Percentiles rank a stretch among this genome's conserved stretches.
phyloP scores from a whole-genome alignment of 306 rosid genomes.

The Vicia sativa region DNA sequence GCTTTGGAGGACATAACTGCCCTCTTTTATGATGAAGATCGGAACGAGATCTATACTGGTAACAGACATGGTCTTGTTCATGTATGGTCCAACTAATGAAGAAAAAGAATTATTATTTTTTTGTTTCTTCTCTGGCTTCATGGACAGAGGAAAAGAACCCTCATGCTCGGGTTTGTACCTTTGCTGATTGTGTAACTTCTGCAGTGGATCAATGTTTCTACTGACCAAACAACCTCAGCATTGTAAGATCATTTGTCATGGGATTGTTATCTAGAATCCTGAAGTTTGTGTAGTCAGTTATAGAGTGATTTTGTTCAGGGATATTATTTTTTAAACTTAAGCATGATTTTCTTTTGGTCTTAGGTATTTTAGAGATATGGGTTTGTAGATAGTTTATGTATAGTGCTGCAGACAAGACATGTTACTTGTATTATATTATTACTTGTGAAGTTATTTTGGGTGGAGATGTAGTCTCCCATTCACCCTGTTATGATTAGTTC shows the following conservation, averaged over 20 bases:
- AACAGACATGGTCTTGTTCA: conserved; percentile 83
- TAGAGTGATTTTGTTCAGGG: conserved; percentile 17
- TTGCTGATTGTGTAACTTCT: conserved; percentile 23
- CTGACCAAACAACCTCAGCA: conserved; percentile 34
- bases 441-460: too few relatives aligned
- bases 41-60: conserved; percentile 90
- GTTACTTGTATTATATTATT: too few relatives aligned
- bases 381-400: conserved; percentile 32
- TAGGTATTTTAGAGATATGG: conserved; percentile 11
- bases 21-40: conserved; percentile 86
- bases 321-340: background rate
- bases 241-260: conserved; percentile 35
- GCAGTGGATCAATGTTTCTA: conserved; percentile 26
- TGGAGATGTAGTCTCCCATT: too few relatives aligned
- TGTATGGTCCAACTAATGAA: conserved; percentile 84
- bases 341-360: conserved; percentile 10
- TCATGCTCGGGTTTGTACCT: conserved; percentile 1
- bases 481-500: too few relatives aligned
- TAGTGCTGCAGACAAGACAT: background rate
- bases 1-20: conserved; percentile 94
- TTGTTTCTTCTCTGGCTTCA: conserved; percentile 20
- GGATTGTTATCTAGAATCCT: conserved; percentile 23
- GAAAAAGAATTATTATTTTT: background rate
- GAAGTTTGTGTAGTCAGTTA: conserved; percentile 14
- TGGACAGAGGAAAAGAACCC: conserved; percentile 12